Evolutionary conservation across 371 early-diverging fungal genomes (phyloP).

Genomic region (Apophysomyces trapeziformis): DNA sequence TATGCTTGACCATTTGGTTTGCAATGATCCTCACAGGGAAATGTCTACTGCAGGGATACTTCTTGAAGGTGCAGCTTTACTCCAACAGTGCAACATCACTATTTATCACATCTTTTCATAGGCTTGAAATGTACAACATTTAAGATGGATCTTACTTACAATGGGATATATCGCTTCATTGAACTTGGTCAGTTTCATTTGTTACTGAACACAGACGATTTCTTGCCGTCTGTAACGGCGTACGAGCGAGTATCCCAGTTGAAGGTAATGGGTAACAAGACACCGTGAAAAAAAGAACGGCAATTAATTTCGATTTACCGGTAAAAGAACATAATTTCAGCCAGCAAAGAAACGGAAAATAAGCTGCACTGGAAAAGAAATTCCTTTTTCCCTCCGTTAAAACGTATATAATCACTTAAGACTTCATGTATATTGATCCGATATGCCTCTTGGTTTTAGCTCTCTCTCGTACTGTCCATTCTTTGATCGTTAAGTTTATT

Average conservation of each 20-base stretch:
- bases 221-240: neutral
- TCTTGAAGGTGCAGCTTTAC: conserved; percentile 1
- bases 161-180: conserved; percentile 11
- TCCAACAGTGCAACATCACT: neutral
- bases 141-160: conserved; percentile 8
- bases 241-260: neutral
- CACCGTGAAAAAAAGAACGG: neutral
- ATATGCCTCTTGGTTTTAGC: no score
- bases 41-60: neutral
- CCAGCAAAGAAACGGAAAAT: neutral
- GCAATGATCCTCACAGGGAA: conserved; percentile 5
- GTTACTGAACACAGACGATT: neutral
- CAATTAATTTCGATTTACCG: neutral
- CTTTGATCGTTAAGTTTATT: no score
- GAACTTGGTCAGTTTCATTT: neutral
- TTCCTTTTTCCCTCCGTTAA: neutral
- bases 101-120: neutral
- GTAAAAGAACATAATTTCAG: neutral
- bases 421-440: no score
- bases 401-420: neutral
- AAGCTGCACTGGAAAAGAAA: neutral
- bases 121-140: conserved; percentile 13
- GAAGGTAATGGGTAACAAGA: neutral
- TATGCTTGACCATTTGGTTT: conserved; percentile 9
- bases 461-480: no score